These are phyloP conservation scores for Neonectria punicea DNA, from an alignment of 2,329 filamentous ascomycete species.

Conservation along the genomic window DNA sequence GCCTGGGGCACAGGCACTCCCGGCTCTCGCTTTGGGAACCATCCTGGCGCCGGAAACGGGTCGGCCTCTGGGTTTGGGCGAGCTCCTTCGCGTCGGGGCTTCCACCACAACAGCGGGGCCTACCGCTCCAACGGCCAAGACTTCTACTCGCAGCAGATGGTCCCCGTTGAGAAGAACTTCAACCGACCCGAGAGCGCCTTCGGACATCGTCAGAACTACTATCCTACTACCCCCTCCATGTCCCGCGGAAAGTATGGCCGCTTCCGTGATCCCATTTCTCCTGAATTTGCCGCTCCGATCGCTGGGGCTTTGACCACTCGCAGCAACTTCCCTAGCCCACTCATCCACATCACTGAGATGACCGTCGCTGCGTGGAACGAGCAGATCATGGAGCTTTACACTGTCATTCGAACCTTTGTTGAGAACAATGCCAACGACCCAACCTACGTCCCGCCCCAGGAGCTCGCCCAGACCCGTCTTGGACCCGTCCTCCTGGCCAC, in stretches of 20 bases:
- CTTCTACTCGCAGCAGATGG: slow-evolving; percentile 45
- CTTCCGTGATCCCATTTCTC: slow-evolving; percentile 41
- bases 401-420: slow-evolving; percentile 50
- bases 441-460: slow-evolving; percentile 41
- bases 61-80: slow-evolving; percentile 30
- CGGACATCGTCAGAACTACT: slow-evolving; percentile 39
- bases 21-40: slow-evolving; percentile 30
- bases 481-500: slow-evolving; percentile 52
- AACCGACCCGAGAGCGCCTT: slow-evolving; percentile 35
- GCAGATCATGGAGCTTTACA: slow-evolving; percentile 51
- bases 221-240: slow-evolving; percentile 46
- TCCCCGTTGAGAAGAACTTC: slow-evolving; percentile 34
- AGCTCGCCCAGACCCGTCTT: slow-evolving; percentile 45
- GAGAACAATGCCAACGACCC: slow-evolving; percentile 48
- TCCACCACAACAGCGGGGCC: slow-evolving; percentile 40
- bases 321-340: slow-evolving; percentile 36
- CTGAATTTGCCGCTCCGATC: slow-evolving; percentile 29
- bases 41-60: slow-evolving; percentile 22
- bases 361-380: slow-evolving; percentile 49
- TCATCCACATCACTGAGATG: slow-evolving; percentile 51
- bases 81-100: slow-evolving; percentile 44
- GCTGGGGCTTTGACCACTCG: slow-evolving; percentile 32
- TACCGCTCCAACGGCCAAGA: slow-evolving; percentile 50
- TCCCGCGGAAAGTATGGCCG: slow-evolving; percentile 45
- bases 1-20: slow-evolving; percentile 37